phyloP scores from a whole-genome alignment of 495 filamentous ascomycete species.

The Bombardia bombarda region DNA sequence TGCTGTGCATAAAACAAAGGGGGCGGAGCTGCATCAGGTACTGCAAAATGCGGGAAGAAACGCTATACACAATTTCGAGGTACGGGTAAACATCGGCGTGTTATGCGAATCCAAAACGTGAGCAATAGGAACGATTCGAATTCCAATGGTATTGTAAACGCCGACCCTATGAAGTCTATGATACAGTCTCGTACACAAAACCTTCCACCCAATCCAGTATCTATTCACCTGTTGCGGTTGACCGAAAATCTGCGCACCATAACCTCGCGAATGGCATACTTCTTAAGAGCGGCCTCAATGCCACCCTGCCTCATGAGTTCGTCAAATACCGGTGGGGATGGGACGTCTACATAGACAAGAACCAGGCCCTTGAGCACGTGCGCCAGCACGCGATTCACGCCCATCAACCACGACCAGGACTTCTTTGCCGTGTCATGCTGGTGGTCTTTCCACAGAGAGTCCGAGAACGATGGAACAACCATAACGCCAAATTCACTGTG shows the following conservation, averaged over 20 bases:
- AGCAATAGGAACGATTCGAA: too few relatives aligned
- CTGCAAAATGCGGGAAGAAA: too few relatives aligned
- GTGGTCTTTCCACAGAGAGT: constrained; percentile 61
- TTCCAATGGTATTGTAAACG: too few relatives aligned
- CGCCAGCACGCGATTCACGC: constrained; percentile 81
- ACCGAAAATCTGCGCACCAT: constrained; percentile 73
- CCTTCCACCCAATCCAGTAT: too few relatives aligned
- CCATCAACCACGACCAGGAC: constrained; percentile 90
- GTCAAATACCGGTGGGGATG: constrained; percentile 51
- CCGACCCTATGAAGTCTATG: too few relatives aligned
- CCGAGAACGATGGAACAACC: constrained; percentile 72
- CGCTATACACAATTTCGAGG: too few relatives aligned
- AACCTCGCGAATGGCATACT: constrained; percentile 77
- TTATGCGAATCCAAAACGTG: too few relatives aligned
- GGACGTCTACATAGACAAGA: constrained; percentile 84
- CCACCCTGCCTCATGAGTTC: constrained; percentile 35
- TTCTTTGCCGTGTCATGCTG: constrained; percentile 34
- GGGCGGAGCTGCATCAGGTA: too few relatives aligned
- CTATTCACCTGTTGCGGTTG: constrained; percentile 59
- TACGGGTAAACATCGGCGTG: too few relatives aligned
- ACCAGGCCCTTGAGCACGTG: constrained; percentile 86
- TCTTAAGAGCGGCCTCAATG: constrained; percentile 53
- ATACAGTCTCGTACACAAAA: too few relatives aligned
- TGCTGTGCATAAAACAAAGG: too few relatives aligned
- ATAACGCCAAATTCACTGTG: constrained; percentile 89